These are phyloP conservation scores for Colletotrichum tanaceti DNA, from an alignment of 2,329 filamentous ascomycete genomes.

Conservation along the genomic window DNA sequence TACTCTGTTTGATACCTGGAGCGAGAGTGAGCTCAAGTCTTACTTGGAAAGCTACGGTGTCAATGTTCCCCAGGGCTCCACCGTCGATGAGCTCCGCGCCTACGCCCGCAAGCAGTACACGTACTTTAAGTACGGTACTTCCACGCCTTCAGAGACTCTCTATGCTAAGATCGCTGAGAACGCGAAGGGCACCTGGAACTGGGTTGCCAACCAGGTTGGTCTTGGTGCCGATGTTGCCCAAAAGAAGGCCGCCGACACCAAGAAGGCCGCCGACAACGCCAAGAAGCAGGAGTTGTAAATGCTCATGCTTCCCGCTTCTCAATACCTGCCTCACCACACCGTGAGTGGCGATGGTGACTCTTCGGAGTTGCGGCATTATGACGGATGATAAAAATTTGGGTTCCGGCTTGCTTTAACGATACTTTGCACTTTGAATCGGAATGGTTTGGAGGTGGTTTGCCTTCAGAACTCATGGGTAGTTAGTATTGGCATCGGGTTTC, in stretches of 20 bases:
- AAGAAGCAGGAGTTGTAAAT: conserved; percentile 62
- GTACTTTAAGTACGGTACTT: conserved; percentile 82
- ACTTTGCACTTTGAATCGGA: conserved; percentile 24
- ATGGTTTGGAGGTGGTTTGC: conserved; percentile 24
- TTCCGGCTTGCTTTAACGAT: conserved; percentile 33
- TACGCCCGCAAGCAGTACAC: conserved; percentile 78
- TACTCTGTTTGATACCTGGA: conserved; percentile 78
- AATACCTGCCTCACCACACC: neutral
- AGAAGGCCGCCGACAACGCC: conserved; percentile 46
- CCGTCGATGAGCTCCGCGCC: conserved; percentile 75
- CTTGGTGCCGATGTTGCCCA: conserved; percentile 59
- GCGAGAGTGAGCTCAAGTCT: conserved; percentile 76
- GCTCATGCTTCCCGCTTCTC: neutral
- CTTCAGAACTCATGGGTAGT: neutral
- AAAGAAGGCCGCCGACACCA: conserved; percentile 57
- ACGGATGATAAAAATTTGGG: conserved; percentile 40
- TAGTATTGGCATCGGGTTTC: conserved; percentile 17
- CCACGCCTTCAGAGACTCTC: conserved; percentile 72
- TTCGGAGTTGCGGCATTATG: conserved; percentile 19
- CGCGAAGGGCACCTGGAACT: conserved; percentile 61
- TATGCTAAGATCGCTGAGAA: conserved; percentile 71
- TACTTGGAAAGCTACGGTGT: conserved; percentile 86
- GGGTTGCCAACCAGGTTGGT: conserved; percentile 62
- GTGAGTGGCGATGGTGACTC: conserved; percentile 17
- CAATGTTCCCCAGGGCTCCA: conserved; percentile 73